Evolutionary conservation across 352 stramenopile species (phyloP).

Genomic region (Phytopythium chamaehyphon): DNA sequence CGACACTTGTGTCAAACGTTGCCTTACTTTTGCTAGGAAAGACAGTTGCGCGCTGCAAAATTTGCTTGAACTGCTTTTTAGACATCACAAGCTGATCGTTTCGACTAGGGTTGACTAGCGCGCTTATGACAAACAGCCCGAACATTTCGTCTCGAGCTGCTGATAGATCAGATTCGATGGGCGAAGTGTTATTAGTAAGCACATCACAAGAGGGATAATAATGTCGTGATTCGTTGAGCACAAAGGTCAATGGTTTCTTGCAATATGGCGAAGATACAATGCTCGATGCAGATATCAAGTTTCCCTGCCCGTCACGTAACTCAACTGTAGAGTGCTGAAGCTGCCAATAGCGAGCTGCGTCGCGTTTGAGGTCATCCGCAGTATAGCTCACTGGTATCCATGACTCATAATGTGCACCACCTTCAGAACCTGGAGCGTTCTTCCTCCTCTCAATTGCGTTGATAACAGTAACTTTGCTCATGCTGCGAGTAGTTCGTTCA

Average conservation of each 20-base stretch:
- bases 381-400: conserved; percentile 57
- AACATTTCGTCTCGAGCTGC: conserved; percentile 57
- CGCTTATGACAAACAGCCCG: conserved; percentile 58
- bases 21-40: conserved; percentile 31
- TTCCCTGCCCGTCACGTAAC: conserved; percentile 23
- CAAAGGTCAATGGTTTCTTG: conserved; percentile 10
- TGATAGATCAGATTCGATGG: conserved; percentile 48
- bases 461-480: conserved; percentile 32
- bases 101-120: conserved; percentile 48
- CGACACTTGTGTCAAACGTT: conserved; percentile 36
- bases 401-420: conserved; percentile 14
- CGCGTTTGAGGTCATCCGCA: conserved; percentile 33
- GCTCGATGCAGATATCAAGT: conserved; percentile 6
- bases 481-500: neutral
- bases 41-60: conserved; percentile 32
- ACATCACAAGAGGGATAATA: too few species aligned
- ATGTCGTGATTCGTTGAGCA: conserved; percentile 6
- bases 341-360: conserved; percentile 44
- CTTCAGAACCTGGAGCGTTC: neutral
- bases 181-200: too few species aligned
- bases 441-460: conserved; percentile 2
- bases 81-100: conserved; percentile 37
- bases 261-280: conserved; percentile 10
- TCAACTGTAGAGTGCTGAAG: conserved; percentile 38
- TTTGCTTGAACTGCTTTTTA: conserved; percentile 64